These are phyloP conservation scores for Fagopyrum esculentum DNA, from an alignment of 148 eudicot species.

Conservation along the genomic window DNA sequence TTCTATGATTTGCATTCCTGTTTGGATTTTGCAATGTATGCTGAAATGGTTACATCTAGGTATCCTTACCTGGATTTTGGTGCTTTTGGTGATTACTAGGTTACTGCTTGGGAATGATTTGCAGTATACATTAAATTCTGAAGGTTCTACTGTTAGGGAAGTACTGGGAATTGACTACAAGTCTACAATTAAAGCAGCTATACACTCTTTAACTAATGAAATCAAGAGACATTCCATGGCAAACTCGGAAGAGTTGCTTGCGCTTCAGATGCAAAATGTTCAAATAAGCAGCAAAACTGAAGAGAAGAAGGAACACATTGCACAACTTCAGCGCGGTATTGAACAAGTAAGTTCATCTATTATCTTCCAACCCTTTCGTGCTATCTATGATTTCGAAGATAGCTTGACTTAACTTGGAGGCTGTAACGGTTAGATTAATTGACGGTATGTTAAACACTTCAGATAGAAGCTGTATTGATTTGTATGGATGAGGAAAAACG, in stretches of 20 bases:
- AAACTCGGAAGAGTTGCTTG: slow-evolving; percentile 63
- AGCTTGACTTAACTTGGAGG: not conserved
- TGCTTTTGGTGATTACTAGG: slow-evolving; percentile 29
- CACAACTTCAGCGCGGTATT: slow-evolving; percentile 50
- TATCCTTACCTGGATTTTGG: not conserved
- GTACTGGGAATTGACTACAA: slow-evolving; percentile 77
- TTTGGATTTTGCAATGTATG: not conserved
- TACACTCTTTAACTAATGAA: slow-evolving; percentile 49
- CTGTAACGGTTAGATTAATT: not conserved
- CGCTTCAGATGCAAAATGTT: slow-evolving; percentile 61
- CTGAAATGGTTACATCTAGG: not conserved
- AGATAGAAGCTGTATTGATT: slow-evolving; percentile 50
- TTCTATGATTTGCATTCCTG: not conserved
- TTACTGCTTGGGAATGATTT: slow-evolving; percentile 71
- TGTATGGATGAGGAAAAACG: slow-evolving; percentile 37
- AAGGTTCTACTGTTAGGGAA: slow-evolving; percentile 66
- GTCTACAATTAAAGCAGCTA: slow-evolving; percentile 59
- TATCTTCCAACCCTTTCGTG: not conserved
- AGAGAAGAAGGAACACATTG: slow-evolving; percentile 47
- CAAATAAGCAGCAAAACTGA: slow-evolving; percentile 57
- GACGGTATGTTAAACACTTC: slow-evolving; percentile 11
- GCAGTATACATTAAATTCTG: slow-evolving; percentile 51
- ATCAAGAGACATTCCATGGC: slow-evolving; percentile 48
- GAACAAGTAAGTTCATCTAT: slow-evolving; percentile 48
- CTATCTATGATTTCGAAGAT: not conserved